Conservation (phyloP, 345 rosid genomes). For the Aurinia saxatilis region DNA sequence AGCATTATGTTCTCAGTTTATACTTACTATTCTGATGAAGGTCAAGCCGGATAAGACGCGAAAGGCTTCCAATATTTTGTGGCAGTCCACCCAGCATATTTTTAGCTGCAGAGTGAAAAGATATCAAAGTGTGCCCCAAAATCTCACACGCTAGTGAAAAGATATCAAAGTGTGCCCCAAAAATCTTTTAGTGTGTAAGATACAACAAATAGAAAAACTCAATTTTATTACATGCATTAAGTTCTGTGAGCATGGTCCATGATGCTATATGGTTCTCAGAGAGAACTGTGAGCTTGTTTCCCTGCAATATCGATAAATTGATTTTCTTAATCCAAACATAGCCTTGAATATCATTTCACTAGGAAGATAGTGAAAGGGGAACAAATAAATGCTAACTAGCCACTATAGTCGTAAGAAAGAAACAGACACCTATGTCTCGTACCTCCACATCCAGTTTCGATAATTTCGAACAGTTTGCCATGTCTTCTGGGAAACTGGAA, state of each 20-base stretch:
- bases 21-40: conserved; percentile 89
- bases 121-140: background rate
- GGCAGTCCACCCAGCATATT: conserved; percentile 66
- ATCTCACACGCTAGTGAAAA: too few species aligned
- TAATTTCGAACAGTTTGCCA: conserved; percentile 62
- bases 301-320: conserved; percentile 39
- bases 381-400: background rate
- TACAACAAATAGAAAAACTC: background rate
- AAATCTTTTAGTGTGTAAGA: background rate
- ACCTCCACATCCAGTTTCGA: conserved; percentile 87
- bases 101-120: conserved; percentile 47
- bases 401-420: background rate
- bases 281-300: conserved; percentile 63
- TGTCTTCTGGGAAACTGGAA: conserved; percentile 60
- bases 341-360: background rate
- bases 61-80: conserved; percentile 65
- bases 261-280: conserved; percentile 55
- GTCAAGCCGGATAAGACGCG: conserved; percentile 80
- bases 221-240: conserved; percentile 64
- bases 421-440: background rate
- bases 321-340: background rate
- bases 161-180: background rate
- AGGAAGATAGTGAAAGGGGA: conserved; percentile 1
- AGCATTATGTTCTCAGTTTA: background rate
- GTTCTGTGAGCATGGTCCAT: conserved; percentile 73